Percentiles rank a stretch among this genome's conserved stretches.
Evolutionary conservation across 495 filamentous ascomycete genomes (phyloP).

Genomic region (Achaetomiella virescens): DNA sequence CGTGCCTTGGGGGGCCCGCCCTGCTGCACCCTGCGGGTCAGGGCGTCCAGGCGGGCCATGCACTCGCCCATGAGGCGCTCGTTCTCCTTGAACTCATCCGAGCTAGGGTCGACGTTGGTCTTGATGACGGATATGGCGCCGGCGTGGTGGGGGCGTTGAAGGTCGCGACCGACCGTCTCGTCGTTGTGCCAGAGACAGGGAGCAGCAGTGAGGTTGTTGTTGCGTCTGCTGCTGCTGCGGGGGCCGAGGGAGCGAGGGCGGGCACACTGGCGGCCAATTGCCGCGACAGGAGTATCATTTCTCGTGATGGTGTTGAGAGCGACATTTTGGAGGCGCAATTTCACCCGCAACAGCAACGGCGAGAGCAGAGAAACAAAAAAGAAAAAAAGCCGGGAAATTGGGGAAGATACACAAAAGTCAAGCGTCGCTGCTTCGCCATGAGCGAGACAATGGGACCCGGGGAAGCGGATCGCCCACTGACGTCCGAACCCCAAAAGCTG

Average conservation of each 20-base stretch:
- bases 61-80: constrained; percentile 68
- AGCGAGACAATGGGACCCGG: not conserved
- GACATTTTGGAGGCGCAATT: constrained; percentile 27
- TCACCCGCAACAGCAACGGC: not conserved
- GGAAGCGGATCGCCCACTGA: not conserved
- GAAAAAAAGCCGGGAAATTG: not conserved
- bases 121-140: constrained; percentile 70
- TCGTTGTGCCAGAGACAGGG: not conserved
- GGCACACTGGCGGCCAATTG: constrained; percentile 36
- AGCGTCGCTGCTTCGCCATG: too few relatives aligned
- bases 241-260: constrained; percentile 8
- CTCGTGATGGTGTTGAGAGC: constrained; percentile 29
- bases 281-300: constrained; percentile 32
- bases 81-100: constrained; percentile 78
- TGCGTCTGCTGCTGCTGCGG: constrained; percentile 5
- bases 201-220: constrained; percentile 2
- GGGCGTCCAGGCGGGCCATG: constrained; percentile 53
- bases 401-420: not conserved
- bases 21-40: constrained; percentile 64
- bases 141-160: constrained; percentile 64
- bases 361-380: constrained; percentile 3
- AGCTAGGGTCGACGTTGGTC: constrained; percentile 68
- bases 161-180: constrained; percentile 45
- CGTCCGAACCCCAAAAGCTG: constrained; percentile 7
- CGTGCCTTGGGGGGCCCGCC: constrained; percentile 80